Conservation (phyloP, 2,329 filamentous ascomycete species). For the Aureobasidium namibiae region DNA sequence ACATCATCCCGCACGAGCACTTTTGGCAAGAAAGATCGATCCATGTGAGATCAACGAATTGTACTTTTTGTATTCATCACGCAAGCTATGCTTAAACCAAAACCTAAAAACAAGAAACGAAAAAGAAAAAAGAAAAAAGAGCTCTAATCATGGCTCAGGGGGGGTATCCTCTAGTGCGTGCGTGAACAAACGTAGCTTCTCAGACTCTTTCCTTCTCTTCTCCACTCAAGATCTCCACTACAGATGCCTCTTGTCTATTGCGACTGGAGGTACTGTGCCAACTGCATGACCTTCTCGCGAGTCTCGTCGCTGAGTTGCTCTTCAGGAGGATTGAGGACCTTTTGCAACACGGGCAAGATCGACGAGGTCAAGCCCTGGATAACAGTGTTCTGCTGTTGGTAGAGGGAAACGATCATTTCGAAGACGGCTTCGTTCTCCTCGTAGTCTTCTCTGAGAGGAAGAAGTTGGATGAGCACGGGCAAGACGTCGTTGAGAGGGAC, state of each 20-base stretch:
- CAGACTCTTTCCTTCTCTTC: no score
- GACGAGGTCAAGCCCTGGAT: conserved; percentile 62
- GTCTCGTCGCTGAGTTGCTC: conserved; percentile 70
- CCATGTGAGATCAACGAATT: background rate
- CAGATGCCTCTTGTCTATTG: conserved; percentile 16
- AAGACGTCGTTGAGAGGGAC: conserved; percentile 76
- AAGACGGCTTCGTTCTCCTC: conserved; percentile 95
- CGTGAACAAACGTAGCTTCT: conserved; percentile 13
- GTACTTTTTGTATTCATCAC: background rate
- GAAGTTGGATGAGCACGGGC: conserved; percentile 65
- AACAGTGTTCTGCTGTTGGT: conserved; percentile 60
- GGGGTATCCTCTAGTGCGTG: conserved; percentile 12
- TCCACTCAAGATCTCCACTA: conserved; percentile 12
- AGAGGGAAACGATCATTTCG: conserved; percentile 81
- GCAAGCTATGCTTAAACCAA: conserved; percentile 13
- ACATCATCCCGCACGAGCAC: no score
- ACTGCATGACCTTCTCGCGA: conserved; percentile 55
- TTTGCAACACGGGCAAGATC: conserved; percentile 62
- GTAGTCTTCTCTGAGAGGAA: conserved; percentile 86
- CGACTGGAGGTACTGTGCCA: conserved; percentile 46
- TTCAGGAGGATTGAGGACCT: conserved; percentile 62
- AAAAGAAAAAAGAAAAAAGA: no score
- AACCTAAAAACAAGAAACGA: conserved; percentile 3
- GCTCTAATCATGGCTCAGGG: conserved; percentile 9
- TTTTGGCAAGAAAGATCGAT: no score